Conservation (phyloP, 257 asterid species). For the Forsythia suspensa region DNA sequence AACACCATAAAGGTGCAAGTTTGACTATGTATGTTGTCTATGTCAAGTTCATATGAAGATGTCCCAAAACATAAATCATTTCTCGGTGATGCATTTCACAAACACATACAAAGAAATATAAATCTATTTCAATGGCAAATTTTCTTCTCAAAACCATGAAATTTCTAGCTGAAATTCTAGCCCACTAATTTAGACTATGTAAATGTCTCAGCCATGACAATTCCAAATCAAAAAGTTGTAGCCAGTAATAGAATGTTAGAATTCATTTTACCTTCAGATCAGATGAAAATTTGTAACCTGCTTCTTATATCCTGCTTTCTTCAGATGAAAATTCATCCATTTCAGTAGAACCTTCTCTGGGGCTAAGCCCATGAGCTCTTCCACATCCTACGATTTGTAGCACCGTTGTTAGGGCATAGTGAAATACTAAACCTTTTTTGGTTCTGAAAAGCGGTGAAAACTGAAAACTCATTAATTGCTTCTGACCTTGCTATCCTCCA, state of each 20-base stretch:
- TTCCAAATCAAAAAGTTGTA: neutral
- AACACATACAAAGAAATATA: neutral
- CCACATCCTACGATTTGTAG: slow-evolving; percentile 61
- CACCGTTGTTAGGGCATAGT: neutral
- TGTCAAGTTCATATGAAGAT: neutral
- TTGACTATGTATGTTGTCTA: neutral
- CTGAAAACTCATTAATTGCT: neutral
- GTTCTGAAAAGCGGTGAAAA: neutral
- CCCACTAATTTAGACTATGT: no score
- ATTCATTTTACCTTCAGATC: slow-evolving; percentile 68
- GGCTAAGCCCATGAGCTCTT: slow-evolving; percentile 74
- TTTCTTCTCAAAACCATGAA: neutral
- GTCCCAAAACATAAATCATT: neutral
- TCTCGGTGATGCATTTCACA: neutral
- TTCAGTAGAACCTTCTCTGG: slow-evolving; percentile 85
- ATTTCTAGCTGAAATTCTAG: neutral
- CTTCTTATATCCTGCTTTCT: slow-evolving; percentile 75
- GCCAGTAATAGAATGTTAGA: neutral
- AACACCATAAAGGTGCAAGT: neutral
- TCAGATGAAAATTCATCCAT: slow-evolving; percentile 97
- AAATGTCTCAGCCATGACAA: neutral
- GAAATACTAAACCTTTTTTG: neutral
- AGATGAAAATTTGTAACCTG: slow-evolving; percentile 78
- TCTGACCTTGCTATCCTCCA: slow-evolving; percentile 82
- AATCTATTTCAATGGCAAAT: neutral